A percentile compares a stretch with the other conserved stretches of the same genome.
Conservation (phyloP, 2,329 filamentous ascomycete species). For the Xylariaceae sp. region DNA sequence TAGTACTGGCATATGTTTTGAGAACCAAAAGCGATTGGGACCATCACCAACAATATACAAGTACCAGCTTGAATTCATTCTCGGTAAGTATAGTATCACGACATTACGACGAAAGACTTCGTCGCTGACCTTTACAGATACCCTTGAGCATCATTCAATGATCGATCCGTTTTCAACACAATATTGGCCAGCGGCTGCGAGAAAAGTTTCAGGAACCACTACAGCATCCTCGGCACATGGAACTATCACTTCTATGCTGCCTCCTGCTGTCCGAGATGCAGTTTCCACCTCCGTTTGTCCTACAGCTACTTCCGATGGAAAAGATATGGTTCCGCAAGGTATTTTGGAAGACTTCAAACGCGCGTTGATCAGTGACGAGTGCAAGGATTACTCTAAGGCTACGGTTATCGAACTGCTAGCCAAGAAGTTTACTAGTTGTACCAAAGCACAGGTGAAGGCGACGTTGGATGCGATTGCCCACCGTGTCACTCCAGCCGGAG, state of each 20-base stretch:
- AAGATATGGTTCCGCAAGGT: slow-evolving; percentile 60
- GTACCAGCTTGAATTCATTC: slow-evolving; percentile 77
- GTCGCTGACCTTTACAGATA: slow-evolving; percentile 45
- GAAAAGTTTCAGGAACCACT: slow-evolving; percentile 39
- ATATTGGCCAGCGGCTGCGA: slow-evolving; percentile 70
- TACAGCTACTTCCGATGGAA: slow-evolving; percentile 23
- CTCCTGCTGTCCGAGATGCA: slow-evolving; percentile 28
- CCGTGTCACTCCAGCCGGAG: slow-evolving; percentile 49
- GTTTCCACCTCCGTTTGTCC: slow-evolving; percentile 11
- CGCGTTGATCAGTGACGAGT: slow-evolving; percentile 70
- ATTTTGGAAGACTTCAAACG: slow-evolving; percentile 70
- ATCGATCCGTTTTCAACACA: slow-evolving; percentile 85
- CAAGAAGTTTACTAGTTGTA: slow-evolving; percentile 72
- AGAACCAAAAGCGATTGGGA: slow-evolving; percentile 59
- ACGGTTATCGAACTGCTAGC: slow-evolving; percentile 78
- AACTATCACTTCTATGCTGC: slow-evolving; percentile 31
- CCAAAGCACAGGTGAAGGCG: slow-evolving; percentile 72
- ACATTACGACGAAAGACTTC: slow-evolving; percentile 25
- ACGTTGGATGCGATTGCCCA: slow-evolving; percentile 71
- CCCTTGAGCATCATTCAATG: slow-evolving; percentile 54
- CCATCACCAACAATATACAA: slow-evolving; percentile 58
- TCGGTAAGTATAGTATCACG: slow-evolving; percentile 59
- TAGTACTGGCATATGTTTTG: slow-evolving; percentile 84
- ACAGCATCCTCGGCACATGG: slow-evolving; percentile 12
- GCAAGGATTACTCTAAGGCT: slow-evolving; percentile 66